Evolutionary conservation across 2,329 filamentous ascomycete genomes (phyloP).

Genomic region (Madurella fahalii): DNA sequence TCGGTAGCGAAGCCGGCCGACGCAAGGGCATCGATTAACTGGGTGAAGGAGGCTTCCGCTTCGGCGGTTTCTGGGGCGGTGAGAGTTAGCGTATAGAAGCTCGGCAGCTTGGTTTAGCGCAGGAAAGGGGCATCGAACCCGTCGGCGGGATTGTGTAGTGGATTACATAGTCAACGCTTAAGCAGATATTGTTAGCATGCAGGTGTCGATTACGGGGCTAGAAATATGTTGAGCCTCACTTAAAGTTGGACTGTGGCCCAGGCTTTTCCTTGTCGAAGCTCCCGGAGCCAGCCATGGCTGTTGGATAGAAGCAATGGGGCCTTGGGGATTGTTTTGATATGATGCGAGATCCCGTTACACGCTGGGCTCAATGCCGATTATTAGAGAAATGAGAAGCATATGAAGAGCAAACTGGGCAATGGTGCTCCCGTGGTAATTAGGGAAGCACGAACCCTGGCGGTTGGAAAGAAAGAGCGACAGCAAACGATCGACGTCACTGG

Average conservation of each 20-base stretch:
- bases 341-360: not conserved
- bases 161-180: slow-evolving; percentile 30
- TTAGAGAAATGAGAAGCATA: no score
- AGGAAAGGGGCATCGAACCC: slow-evolving; percentile 1
- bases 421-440: not conserved
- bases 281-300: not conserved
- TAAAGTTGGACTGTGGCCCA: not conserved
- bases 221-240: not conserved
- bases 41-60: slow-evolving; percentile 71
- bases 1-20: slow-evolving; percentile 81
- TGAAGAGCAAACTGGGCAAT: no score
- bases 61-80: slow-evolving; percentile 58
- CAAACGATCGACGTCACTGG: not conserved
- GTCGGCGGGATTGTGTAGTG: slow-evolving; percentile 25
- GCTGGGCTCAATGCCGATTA: no score
- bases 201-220: not conserved
- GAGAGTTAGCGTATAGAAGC: not conserved
- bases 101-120: no score
- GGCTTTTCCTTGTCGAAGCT: not conserved
- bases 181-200: not conserved
- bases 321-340: not conserved
- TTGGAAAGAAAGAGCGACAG: not conserved
- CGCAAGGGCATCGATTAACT: slow-evolving; percentile 71
- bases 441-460: not conserved
- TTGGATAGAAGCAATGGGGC: not conserved